These are phyloP conservation scores for Phytophthora brassicae DNA, from an alignment of 352 stramenopile genomes.

Conservation along the genomic window DNA sequence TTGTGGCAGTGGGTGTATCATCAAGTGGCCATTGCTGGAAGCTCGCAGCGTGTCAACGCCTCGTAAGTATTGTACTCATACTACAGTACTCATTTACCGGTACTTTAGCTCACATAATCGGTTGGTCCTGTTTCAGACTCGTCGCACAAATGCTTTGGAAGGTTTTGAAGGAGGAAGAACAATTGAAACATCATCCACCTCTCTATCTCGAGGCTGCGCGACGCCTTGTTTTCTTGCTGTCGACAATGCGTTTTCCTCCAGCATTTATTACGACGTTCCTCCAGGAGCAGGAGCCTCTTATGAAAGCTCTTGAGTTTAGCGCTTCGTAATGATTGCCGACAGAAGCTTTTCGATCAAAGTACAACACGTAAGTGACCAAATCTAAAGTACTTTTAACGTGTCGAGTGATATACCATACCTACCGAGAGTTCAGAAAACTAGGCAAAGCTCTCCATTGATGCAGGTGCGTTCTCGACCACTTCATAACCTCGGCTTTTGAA, in stretches of 20 bases:
- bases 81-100: neutral
- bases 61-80: conserved; percentile 19
- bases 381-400: conserved; percentile 25
- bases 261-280: conserved; percentile 74
- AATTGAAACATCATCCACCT: conserved; percentile 18
- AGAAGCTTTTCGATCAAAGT: no score
- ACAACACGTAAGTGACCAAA: neutral
- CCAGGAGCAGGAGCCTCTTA: conserved; percentile 58
- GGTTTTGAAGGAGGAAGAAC: conserved; percentile 35
- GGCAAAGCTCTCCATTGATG: conserved; percentile 77
- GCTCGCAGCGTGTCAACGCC: conserved; percentile 34
- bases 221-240: conserved; percentile 58
- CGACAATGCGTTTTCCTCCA: conserved; percentile 58
- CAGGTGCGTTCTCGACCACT: conserved; percentile 61
- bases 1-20: conserved; percentile 89
- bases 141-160: conserved; percentile 49
- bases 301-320: conserved; percentile 32
- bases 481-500: conserved; percentile 75
- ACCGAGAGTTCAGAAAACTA: conserved; percentile 27
- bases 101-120: neutral
- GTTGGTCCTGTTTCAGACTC: conserved; percentile 32
- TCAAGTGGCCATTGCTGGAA: conserved; percentile 42
- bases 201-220: conserved; percentile 49
- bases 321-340: conserved; percentile 1
- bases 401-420: conserved; percentile 14